These are phyloP conservation scores for Fusarium bulbicola DNA, from an alignment of 2,329 filamentous ascomycete species.

Conservation along the genomic window DNA sequence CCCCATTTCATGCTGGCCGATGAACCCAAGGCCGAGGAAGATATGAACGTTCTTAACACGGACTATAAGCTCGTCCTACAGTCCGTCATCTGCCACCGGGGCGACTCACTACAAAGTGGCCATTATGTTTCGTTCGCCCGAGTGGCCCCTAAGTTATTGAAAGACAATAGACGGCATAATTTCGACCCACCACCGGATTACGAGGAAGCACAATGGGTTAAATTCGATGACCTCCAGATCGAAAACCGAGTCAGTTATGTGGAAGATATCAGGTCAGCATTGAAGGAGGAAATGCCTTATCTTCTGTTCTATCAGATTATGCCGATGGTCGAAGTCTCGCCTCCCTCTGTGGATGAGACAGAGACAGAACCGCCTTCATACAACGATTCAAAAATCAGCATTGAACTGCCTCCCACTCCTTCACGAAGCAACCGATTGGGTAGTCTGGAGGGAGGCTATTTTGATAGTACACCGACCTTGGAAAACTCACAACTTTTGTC, in stretches of 20 bases:
- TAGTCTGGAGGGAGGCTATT: slow-evolving; percentile 39
- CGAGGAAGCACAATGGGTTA: slow-evolving; percentile 82
- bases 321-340: slow-evolving; percentile 77
- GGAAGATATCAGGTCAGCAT: slow-evolving; percentile 77
- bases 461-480: slow-evolving; percentile 38
- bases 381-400: slow-evolving; percentile 58
- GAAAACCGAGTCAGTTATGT: slow-evolving; percentile 77
- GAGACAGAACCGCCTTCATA: slow-evolving; percentile 68
- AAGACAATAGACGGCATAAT: slow-evolving; percentile 65
- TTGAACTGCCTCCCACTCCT: slow-evolving; percentile 47
- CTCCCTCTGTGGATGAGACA: slow-evolving; percentile 57
- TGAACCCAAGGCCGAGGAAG: slow-evolving; percentile 69
- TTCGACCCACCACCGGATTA: slow-evolving; percentile 71
- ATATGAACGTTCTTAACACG: slow-evolving; percentile 73
- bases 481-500: slow-evolving; percentile 32
- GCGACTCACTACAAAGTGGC: slow-evolving; percentile 84
- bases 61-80: slow-evolving; percentile 94
- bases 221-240: slow-evolving; percentile 84
- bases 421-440: slow-evolving; percentile 29
- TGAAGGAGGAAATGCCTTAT: slow-evolving; percentile 91
- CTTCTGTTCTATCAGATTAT: slow-evolving; percentile 95
- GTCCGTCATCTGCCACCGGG: slow-evolving; percentile 91
- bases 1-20: slow-evolving; percentile 88
- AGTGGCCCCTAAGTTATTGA: slow-evolving; percentile 71
- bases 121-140: slow-evolving; percentile 91